phyloP scores from a whole-genome alignment of 768 basidiomycete genomes.

The Rubroboletus satanas region DNA sequence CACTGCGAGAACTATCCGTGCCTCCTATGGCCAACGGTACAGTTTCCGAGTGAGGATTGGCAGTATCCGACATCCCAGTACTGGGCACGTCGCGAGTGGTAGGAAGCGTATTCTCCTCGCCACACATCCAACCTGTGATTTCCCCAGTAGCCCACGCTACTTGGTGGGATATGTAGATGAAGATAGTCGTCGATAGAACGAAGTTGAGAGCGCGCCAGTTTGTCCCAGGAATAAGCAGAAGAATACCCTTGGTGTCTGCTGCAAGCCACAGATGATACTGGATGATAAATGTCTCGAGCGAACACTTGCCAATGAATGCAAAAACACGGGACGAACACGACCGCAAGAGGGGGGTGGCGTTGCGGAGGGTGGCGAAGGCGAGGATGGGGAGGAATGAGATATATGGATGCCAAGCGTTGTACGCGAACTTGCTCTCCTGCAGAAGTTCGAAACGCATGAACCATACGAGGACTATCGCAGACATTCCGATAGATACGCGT shows the following conservation, averaged over 20 bases:
- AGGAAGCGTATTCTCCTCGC: conserved; percentile 25
- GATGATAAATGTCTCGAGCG: conserved; percentile 87
- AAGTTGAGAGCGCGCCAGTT: conserved; percentile 76
- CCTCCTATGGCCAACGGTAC: conserved; percentile 6
- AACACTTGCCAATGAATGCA: conserved; percentile 81
- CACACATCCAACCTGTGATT: conserved; percentile 59
- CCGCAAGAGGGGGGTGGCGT: conserved; percentile 66
- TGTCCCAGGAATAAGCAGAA: conserved; percentile 74
- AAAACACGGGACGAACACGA: conserved; percentile 67
- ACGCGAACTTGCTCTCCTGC: conserved; percentile 76
- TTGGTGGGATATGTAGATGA: conserved; percentile 75
- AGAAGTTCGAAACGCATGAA: conserved; percentile 80
- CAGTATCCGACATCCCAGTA: neutral
- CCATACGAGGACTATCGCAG: conserved; percentile 59
- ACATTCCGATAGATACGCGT: conserved; percentile 47
- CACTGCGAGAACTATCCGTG: conserved; percentile 6
- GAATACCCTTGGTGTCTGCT: conserved; percentile 75
- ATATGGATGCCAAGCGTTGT: conserved; percentile 84
- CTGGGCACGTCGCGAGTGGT: conserved; percentile 12
- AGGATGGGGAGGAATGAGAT: conserved; percentile 77
- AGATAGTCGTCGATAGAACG: conserved; percentile 67
- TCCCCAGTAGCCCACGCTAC: conserved; percentile 73
- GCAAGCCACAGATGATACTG: conserved; percentile 89
- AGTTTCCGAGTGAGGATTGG: conserved; percentile 3
- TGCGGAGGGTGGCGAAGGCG: conserved; percentile 72